These are phyloP conservation scores for Aspergillus saccharolyticus DNA, from an alignment of 495 filamentous ascomycete species.

Conservation along the genomic window DNA sequence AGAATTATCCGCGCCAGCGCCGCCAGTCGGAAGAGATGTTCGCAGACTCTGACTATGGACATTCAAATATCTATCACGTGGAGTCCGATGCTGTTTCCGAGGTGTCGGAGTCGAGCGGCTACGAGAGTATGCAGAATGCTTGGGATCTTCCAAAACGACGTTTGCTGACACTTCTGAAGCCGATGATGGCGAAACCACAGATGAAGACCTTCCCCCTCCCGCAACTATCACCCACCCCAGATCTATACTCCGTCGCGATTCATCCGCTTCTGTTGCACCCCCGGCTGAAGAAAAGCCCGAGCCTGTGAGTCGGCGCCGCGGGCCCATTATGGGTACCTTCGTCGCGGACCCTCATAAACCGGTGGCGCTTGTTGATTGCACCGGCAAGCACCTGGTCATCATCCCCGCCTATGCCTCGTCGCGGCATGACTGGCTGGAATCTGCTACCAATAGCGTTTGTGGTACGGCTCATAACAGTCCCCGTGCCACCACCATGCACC, in stretches of 20 bases:
- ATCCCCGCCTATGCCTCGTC: conserved; percentile 49
- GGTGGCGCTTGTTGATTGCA: conserved; percentile 65
- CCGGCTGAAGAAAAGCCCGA: conserved; percentile 49
- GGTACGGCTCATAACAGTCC: conserved; percentile 53
- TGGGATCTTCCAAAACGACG: neutral
- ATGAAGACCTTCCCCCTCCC: conserved; percentile 66
- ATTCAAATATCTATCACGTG: conserved; percentile 47
- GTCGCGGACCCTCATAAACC: conserved; percentile 59
- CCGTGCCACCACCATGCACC: conserved; percentile 40
- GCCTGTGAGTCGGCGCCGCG: conserved; percentile 45
- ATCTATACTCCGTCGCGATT: conserved; percentile 52
- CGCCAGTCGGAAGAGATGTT: conserved; percentile 43
- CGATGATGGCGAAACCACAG: conserved; percentile 77
- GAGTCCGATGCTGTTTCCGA: conserved; percentile 50
- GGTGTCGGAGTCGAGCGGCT: conserved; percentile 60
- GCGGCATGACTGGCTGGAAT: conserved; percentile 47
- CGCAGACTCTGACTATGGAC: conserved; percentile 41
- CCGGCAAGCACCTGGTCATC: conserved; percentile 68
- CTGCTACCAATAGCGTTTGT: conserved; percentile 43
- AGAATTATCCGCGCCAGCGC: conserved; percentile 40
- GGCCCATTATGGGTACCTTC: conserved; percentile 54
- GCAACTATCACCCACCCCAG: conserved; percentile 50
- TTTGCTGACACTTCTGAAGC: conserved; percentile 59
- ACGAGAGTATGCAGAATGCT: conserved; percentile 58
- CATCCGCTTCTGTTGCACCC: conserved; percentile 41